Evolutionary conservation across 805 yeast species (phyloP).

Genomic region (Lachancea dasiensis): DNA sequence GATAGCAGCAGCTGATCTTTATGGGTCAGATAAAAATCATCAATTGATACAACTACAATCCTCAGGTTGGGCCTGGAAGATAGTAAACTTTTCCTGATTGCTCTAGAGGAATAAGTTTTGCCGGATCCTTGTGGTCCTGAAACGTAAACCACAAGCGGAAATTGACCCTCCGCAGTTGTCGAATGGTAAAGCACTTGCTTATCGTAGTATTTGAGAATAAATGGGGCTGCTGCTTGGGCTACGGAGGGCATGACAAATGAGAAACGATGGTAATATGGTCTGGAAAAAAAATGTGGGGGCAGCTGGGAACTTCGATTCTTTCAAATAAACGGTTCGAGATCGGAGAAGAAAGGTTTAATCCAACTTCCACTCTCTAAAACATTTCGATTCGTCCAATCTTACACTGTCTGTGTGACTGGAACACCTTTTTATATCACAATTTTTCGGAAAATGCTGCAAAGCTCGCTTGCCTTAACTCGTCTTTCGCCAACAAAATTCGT

Average conservation of each 20-base stretch:
- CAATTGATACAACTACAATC: constrained; percentile 60
- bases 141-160: constrained; percentile 48
- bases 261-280: not conserved
- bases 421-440: no score
- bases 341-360: not conserved
- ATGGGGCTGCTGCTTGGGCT: constrained; percentile 4
- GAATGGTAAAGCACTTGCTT: not conserved
- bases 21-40: constrained; percentile 76
- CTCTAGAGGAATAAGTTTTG: constrained; percentile 50
- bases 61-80: constrained; percentile 33
- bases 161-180: not conserved
- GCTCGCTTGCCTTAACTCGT: constrained; percentile 19
- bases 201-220: constrained; percentile 2
- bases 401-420: not conserved
- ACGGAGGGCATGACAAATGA: not conserved
- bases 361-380: no score
- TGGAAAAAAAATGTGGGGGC: not conserved
- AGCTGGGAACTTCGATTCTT: not conserved
- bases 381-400: no score
- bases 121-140: constrained; percentile 82
- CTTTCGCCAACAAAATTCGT: constrained; percentile 19
- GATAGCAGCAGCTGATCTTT: constrained; percentile 50
- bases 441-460: constrained; percentile 8
- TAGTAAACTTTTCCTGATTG: constrained; percentile 34
- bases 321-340: not conserved